Conservation (phyloP, 176 grass and related monocot species). For the Rhynchospora tenuis region DNA sequence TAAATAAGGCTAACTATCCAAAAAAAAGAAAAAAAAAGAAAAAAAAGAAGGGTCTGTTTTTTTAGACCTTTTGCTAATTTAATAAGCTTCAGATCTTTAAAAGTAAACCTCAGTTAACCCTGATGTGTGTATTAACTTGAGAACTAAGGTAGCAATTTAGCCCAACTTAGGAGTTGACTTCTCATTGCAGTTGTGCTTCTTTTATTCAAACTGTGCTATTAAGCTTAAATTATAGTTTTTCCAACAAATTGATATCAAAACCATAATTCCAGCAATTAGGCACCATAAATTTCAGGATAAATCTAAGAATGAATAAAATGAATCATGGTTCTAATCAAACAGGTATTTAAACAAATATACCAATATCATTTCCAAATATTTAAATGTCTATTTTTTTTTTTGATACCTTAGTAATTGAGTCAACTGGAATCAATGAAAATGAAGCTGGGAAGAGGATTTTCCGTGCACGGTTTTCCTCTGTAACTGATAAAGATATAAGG, state of each 20-base stretch:
- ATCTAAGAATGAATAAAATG: background rate
- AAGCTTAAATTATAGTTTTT: background rate
- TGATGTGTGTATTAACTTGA: background rate
- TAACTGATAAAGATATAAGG: constrained; percentile 80
- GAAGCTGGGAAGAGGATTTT: constrained; percentile 75
- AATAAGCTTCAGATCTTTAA: background rate
- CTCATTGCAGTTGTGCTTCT: background rate
- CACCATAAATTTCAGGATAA: background rate
- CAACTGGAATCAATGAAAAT: constrained; percentile 73
- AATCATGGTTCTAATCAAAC: background rate
- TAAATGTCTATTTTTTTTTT: background rate
- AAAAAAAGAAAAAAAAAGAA: too few relatives aligned
- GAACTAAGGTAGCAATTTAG: background rate
- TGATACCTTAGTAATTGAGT: constrained; percentile 63
- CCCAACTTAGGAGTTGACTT: background rate
- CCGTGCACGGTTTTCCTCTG: constrained; percentile 87
- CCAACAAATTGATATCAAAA: background rate
- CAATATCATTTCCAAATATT: background rate
- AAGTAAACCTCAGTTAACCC: constrained; percentile 7
- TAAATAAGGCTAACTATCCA: too few relatives aligned
- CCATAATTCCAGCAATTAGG: background rate
- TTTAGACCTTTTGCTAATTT: background rate
- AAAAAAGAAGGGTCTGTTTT: too few relatives aligned
- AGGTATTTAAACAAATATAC: background rate
- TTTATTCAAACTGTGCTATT: background rate